A percentile compares a stretch with the other conserved stretches of the same genome.
These are phyloP conservation scores for Metschnikowia similis DNA, from an alignment of 805 yeast species.

Conservation along the genomic window DNA sequence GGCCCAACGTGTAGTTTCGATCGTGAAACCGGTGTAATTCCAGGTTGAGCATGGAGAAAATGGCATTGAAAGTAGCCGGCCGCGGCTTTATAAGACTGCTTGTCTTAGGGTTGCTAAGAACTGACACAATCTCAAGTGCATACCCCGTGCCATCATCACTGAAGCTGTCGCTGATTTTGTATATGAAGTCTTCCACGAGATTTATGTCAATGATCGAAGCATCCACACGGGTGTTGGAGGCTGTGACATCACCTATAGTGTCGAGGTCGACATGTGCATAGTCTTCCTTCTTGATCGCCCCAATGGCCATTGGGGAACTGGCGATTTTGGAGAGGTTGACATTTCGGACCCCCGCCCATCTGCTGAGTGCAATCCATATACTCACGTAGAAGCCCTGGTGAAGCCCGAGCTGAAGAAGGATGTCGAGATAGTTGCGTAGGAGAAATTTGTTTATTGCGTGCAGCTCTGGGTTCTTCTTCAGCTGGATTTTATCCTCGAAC, in stretches of 20 bases:
- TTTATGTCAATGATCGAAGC: slow-evolving; percentile 23
- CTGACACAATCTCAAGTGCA: slow-evolving; percentile 26
- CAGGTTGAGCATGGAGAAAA: slow-evolving; percentile 26
- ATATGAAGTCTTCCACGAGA: slow-evolving; percentile 32
- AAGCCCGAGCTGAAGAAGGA: slow-evolving; percentile 28
- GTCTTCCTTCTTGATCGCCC: slow-evolving; percentile 1
- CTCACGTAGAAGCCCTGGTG: slow-evolving; percentile 26
- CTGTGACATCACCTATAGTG: not conserved
- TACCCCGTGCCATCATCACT: slow-evolving; percentile 19
- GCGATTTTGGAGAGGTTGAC: slow-evolving; percentile 7
- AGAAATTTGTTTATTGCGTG: slow-evolving; percentile 29
- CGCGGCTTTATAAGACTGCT: slow-evolving; percentile 19
- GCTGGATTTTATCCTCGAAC: slow-evolving; percentile 6
- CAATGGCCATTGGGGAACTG: not conserved
- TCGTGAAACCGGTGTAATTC: slow-evolving; percentile 28
- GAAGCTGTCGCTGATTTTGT: slow-evolving; percentile 26
- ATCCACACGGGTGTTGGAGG: not conserved
- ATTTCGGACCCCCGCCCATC: slow-evolving; percentile 29
- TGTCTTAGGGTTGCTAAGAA: slow-evolving; percentile 18
- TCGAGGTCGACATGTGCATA: slow-evolving; percentile 5
- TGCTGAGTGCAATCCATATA: slow-evolving; percentile 30
- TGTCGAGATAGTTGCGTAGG: slow-evolving; percentile 28
- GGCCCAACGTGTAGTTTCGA: slow-evolving; percentile 21
- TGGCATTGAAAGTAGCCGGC: slow-evolving; percentile 25
- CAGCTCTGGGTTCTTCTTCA: slow-evolving; percentile 8